Conservation (phyloP, 1,284 basidiomycete species). For the Ustilago sp. region DNA sequence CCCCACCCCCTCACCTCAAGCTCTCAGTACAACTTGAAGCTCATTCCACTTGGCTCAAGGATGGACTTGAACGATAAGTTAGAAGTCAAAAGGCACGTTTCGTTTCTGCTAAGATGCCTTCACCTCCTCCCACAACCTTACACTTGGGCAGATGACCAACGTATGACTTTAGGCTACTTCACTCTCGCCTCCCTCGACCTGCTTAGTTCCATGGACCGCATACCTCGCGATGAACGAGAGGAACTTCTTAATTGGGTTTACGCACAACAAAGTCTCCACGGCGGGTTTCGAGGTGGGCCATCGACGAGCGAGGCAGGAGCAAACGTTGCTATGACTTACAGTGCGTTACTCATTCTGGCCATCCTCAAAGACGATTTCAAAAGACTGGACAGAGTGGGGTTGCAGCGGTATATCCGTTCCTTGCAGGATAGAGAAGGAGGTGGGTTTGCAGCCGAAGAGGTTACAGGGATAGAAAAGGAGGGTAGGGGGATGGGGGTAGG, state of each 20-base stretch:
- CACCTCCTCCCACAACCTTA: conserved; percentile 62
- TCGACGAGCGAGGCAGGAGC: conserved; percentile 4
- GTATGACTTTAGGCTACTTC: conserved; percentile 67
- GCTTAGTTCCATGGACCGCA: conserved; percentile 35
- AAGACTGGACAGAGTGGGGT: conserved; percentile 38
- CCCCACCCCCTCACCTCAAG: neutral
- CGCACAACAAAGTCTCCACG: conserved; percentile 77
- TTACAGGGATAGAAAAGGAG: neutral
- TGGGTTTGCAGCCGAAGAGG: conserved; percentile 71
- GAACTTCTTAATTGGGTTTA: conserved; percentile 80
- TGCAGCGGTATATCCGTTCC: conserved; percentile 29
- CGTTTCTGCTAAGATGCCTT: conserved; percentile 61
- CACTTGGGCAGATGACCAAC: conserved; percentile 61
- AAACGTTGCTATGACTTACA: conserved; percentile 65
- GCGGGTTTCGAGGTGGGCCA: conserved; percentile 54
- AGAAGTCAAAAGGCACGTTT: conserved; percentile 51
- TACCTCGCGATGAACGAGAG: conserved; percentile 24
- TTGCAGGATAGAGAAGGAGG: conserved; percentile 56
- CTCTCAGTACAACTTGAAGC: too few species aligned
- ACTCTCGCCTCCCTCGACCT: conserved; percentile 62
- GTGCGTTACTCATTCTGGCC: conserved; percentile 59
- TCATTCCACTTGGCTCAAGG: too few species aligned
- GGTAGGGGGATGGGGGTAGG: neutral
- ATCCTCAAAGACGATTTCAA: conserved; percentile 59
- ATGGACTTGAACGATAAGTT: neutral